Evolutionary conservation across 202 grass and related monocot species (phyloP).

Genomic region (Brachypodium distachyon): DNA sequence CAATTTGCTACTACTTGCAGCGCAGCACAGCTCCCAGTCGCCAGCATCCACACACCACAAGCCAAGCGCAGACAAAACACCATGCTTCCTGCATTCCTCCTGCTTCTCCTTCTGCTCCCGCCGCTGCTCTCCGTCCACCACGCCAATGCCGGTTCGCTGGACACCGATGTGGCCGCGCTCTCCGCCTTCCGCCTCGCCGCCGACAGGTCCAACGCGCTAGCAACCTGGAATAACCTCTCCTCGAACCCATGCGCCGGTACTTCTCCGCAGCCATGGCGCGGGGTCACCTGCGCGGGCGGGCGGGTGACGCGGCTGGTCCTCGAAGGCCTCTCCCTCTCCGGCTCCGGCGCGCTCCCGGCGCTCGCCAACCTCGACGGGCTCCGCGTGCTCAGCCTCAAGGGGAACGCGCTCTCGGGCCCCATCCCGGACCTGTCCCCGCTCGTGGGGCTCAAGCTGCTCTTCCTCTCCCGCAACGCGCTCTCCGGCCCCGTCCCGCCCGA

Average conservation of each 20-base stretch:
- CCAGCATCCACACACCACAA: background rate
- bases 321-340: constrained; percentile 52
- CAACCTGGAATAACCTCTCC: constrained; percentile 59
- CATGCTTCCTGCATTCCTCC: too few species aligned
- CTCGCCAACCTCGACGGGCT: constrained; percentile 54
- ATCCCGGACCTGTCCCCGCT: constrained; percentile 82
- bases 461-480: constrained; percentile 62
- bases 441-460: constrained; percentile 69
- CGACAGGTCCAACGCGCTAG: constrained; percentile 33
- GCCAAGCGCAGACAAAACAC: background rate
- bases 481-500: constrained; percentile 53
- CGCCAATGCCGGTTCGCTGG: constrained; percentile 42
- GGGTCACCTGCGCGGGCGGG: constrained; percentile 51
- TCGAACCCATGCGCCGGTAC: constrained; percentile 27
- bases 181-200: constrained; percentile 46
- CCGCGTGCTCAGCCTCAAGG: constrained; percentile 84
- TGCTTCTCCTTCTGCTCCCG: background rate
- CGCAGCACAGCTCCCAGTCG: too few species aligned
- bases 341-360: constrained; percentile 25
- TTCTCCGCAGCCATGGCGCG: constrained; percentile 27
- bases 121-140: background rate
- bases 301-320: constrained; percentile 87
- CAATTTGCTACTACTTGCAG: background rate
- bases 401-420: constrained; percentile 41
- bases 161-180: constrained; percentile 41